These are phyloP conservation scores for Exophiala dermatitidis DNA, from an alignment of 2,329 filamentous ascomycete genomes.

Conservation along the genomic window DNA sequence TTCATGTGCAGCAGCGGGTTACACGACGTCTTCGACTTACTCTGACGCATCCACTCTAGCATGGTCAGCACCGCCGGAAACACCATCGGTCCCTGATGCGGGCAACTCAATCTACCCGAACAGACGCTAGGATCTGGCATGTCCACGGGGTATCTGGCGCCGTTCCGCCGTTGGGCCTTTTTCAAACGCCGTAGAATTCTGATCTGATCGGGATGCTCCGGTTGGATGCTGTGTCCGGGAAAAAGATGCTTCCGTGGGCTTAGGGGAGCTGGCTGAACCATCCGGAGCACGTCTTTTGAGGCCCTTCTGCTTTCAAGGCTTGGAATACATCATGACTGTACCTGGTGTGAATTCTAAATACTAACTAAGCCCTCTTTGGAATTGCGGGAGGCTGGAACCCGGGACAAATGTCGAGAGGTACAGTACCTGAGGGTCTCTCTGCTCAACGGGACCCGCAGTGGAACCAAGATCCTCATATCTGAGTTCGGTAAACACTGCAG, in stretches of 20 bases:
- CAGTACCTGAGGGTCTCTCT: neutral
- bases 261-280: neutral
- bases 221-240: neutral
- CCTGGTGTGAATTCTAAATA: constrained; percentile 15
- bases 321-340: constrained; percentile 24
- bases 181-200: neutral
- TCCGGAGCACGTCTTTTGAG: neutral
- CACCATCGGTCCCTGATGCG: neutral
- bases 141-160: neutral
- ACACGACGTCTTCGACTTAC: neutral
- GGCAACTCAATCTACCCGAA: constrained; percentile 15
- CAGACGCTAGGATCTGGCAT: constrained; percentile 19
- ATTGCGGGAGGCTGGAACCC: neutral
- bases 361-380: constrained; percentile 10
- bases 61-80: neutral
- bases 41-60: neutral
- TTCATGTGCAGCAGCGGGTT: neutral
- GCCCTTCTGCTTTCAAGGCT: neutral
- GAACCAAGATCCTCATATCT: neutral
- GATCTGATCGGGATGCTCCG: neutral
- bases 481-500: neutral
- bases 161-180: neutral
- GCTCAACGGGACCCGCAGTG: constrained; percentile 4
- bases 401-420: neutral
- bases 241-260: neutral